Evolutionary conservation across 768 basidiomycete genomes (phyloP), one percentile per base, ranked within the genome.

Genomic region (Psilocybe subaeruginosa): DNA sequence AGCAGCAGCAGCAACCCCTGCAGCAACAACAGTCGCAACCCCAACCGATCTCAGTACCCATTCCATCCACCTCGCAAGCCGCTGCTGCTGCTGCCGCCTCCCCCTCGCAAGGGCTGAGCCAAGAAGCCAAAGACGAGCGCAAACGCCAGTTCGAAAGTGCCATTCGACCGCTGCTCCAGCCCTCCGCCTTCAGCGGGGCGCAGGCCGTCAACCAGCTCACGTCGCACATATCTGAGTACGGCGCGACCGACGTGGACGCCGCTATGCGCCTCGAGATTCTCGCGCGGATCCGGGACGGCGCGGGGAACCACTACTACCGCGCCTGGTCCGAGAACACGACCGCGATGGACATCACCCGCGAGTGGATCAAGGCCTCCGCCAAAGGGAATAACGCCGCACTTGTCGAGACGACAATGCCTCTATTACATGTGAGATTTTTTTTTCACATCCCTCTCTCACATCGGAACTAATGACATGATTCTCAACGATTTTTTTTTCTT

Each of bases 251-350:
- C 27, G 86, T 92, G 23, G 89, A 92, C 58, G 75, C 83, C 5
- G 61, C 76, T n/a, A 81, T 81, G 17, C 87, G 93, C 4, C 70
- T 90, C 57, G 91, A 94, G 70, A 88, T 94, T 56, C 75, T 95
- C 58, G 89, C 88, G 16, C 89, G 87, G 74, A 90, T 94, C 65
- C 82, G 92, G 64, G 92, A 95, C 72, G 85, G 88, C 51, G 93
- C 93, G 30, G 90, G 87, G 45, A 92, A 93, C 70, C 90, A 92
- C 68, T 95, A 94, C 70, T 93, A 91, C 72, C 86, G 91, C 46
- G 92, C 91, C 4, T 94, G 92, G 92, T 83, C 86, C 14, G 92
- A 92, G 72, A 92, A 91, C 70, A n/a, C 70, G 47, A 72, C 74
- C 41, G 93, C 91, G 16, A 87, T 94, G 78, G 90, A 91, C 61